Base-by-base conservation (phyloP, 306 rosid species). In the Prunus armeniaca region DNA sequence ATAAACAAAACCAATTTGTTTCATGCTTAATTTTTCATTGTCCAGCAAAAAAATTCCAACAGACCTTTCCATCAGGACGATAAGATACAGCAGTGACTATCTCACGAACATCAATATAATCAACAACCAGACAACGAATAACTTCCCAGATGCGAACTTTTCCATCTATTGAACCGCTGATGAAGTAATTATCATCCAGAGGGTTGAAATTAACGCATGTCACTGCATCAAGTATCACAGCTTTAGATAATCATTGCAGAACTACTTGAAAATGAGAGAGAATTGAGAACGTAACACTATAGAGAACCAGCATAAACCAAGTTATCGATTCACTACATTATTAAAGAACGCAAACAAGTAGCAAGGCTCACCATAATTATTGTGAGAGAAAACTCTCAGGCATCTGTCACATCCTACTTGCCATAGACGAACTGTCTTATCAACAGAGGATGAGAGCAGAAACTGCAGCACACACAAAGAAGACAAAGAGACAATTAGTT, bases 111-210 rank as follows among this genome's bases (percentile, higher is more conserved):
- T 93, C 93, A 72, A 88, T 91, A 80, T 88, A 93, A 82, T 89
- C 98, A 74, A 86, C 79, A 81, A 93, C 97, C 80, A 86, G 89
- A 72, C 98, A 88, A 17, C 77, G 76, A 77, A 85, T 71, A 69
- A 88, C 87, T 87, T 88, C 97, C 98, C 98, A 93, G 65, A 93
- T 93, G 67, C 97, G 97, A 80, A 93, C 98, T 85, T 93, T 93
- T 69, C 98, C 98, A 58, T 93, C 98, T 61, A 93, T 91, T 47
- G 98, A 93, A 65, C 98, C 97, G 56, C 98, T 93, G 78, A 93
- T 82, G 91, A 93, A 91, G 60, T 88, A 67, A 55, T 93, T 85
- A 67, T 84, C 97, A 76, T 93, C 89, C 82, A 86, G 67, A 12
- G 97, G 98, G 76, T 85, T 87, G 87, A 93, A 93, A 79, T 91